Evolutionary conservation across 441 rosid genomes (phyloP).

Genomic region (Brassica hybrid): DNA sequence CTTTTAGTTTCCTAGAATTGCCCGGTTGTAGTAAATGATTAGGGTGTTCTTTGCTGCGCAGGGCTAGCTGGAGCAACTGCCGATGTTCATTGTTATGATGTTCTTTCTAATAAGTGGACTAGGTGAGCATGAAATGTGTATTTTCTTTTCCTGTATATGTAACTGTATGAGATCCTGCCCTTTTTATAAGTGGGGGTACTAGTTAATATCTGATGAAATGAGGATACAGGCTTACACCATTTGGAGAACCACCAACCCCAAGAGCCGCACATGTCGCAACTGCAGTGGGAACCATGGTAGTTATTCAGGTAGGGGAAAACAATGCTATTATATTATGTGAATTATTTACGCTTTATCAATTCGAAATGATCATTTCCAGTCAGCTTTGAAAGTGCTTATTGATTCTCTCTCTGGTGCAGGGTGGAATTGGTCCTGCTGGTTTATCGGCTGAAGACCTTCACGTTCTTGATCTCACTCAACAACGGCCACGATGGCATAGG

Average conservation of each 20-base stretch:
- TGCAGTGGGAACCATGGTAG: slow-evolving; percentile 99
- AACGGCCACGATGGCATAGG: slow-evolving; percentile 98
- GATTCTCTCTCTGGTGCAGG: slow-evolving; percentile 54
- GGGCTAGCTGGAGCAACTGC: slow-evolving; percentile 99
- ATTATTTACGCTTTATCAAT: slow-evolving; percentile 4
- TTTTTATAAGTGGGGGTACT: slow-evolving; percentile 7
- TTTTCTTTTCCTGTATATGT: neutral
- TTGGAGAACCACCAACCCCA: slow-evolving; percentile 99
- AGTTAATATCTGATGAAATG: slow-evolving; percentile 26
- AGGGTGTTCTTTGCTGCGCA: slow-evolving; percentile 54
- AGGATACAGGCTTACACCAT: slow-evolving; percentile 76
- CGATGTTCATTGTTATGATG: slow-evolving; percentile 99
- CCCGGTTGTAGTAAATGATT: slow-evolving; percentile 5
- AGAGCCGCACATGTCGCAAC: slow-evolving; percentile 99
- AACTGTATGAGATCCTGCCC: slow-evolving; percentile 19
- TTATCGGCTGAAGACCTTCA: slow-evolving; percentile 99
- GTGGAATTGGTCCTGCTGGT: slow-evolving; percentile 99
- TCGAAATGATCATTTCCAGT: slow-evolving; percentile 13
- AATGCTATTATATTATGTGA: slow-evolving; percentile 11
- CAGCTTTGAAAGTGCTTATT: slow-evolving; percentile 37
- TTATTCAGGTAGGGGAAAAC: slow-evolving; percentile 78
- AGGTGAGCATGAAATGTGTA: slow-evolving; percentile 58
- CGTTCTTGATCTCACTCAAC: slow-evolving; percentile 98
- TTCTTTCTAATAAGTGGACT: slow-evolving; percentile 93
- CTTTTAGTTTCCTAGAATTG: slow-evolving; percentile 17